Evolutionary conservation across 1,139 yeast genomes (phyloP), one percentile per base, ranked within the genome.

Genomic region (Taphrina wiesneri): DNA sequence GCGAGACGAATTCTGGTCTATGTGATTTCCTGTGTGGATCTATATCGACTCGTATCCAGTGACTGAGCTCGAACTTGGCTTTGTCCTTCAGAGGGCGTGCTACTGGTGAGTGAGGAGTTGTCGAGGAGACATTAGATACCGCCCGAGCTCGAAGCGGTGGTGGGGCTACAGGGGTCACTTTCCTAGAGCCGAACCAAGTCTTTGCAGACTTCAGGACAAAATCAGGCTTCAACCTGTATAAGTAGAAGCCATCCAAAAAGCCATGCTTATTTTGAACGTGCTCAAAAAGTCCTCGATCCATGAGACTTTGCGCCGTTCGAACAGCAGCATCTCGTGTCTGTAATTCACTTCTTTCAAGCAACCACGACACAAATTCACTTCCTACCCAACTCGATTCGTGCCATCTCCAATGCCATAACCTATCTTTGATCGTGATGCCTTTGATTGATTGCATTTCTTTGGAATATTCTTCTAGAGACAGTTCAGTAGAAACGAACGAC

Each of bases 171-270:
- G 68, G 63, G 2, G 67, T 63, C 17, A 63, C 63, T 23, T 66
- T 66, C 17, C 68, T 68, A 5, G 59, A 45, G 43, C 68, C 63
- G 53, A 59, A 67, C 68, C 67, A 63, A 21, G 60, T 45, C 36
- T 68, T 56, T 13, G 61, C 43, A 15, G 69, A 19, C 41, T 59
- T 65, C n/a, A 71, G 67, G 13, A 79, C 76, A 71, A 82, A 87
- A 52, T 86, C 87, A 0, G 83, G 83, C 46, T 82, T 82, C 64
- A 92, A 76, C 70, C 85, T 87, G 74, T 93, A 93, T 74, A 92
- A 92, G 74, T 91, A 93, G 74, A 93, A 92, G 0, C 99, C 99
- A 77, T 92, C 96, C 65, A 91, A 77, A 70, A 93, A 89, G 1
- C 88, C 85, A 73, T 93, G 98, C 52, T 93, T 82, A 56, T 84